Conservation (phyloP, 2,329 filamentous ascomycete genomes). For the Ceratocystiopsis brevicomis region DNA sequence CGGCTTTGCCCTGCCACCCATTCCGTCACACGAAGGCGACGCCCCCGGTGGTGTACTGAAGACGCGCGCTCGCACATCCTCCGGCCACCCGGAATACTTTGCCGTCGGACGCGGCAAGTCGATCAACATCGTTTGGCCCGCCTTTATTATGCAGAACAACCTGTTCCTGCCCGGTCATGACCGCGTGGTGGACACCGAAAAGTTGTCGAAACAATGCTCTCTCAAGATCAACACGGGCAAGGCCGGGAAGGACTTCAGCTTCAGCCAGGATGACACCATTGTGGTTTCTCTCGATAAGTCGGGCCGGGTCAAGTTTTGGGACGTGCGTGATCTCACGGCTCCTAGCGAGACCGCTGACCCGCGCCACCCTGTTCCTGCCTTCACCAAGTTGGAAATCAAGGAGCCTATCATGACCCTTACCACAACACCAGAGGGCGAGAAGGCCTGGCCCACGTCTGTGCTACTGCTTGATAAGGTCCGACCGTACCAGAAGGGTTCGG, state of each 20-base stretch:
- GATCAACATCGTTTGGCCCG: constrained; percentile 71
- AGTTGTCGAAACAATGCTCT: constrained; percentile 68
- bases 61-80: constrained; percentile 82
- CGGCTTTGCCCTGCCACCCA: constrained; percentile 76
- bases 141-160: constrained; percentile 41
- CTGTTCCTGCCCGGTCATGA: constrained; percentile 45
- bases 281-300: constrained; percentile 95
- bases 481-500: constrained; percentile 75
- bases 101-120: constrained; percentile 90
- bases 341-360: constrained; percentile 31
- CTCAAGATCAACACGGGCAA: constrained; percentile 94
- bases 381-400: constrained; percentile 54
- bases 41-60: constrained; percentile 83
- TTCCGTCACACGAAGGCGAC: constrained; percentile 72
- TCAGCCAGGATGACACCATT: constrained; percentile 88
- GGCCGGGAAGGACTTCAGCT: constrained; percentile 93
- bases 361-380: constrained; percentile 31
- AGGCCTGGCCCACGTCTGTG: constrained; percentile 92
- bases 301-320: constrained; percentile 94
- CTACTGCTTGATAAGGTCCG: constrained; percentile 91
- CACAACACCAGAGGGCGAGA: constrained; percentile 73
- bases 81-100: constrained; percentile 79
- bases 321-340: constrained; percentile 60
- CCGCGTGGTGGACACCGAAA: constrained; percentile 66
- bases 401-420: constrained; percentile 72